These are phyloP conservation scores for Trypanosoma caninum DNA, from an alignment of 208 protist species.

Conservation along the genomic window DNA sequence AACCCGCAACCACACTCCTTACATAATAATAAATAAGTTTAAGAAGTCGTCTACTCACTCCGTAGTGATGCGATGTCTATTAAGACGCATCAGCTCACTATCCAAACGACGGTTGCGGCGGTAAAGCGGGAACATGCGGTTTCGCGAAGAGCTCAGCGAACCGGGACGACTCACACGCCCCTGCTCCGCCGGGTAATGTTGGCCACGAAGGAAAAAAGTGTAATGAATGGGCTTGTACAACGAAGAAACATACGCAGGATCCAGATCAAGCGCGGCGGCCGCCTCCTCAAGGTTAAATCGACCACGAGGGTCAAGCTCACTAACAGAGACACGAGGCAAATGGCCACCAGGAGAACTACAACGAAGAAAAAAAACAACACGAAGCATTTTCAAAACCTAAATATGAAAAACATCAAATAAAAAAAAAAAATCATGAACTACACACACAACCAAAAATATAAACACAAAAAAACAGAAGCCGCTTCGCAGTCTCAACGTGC, in stretches of 20 bases:
- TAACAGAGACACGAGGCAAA: slow-evolving; percentile 50
- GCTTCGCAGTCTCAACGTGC: too few species aligned
- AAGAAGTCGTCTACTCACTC: slow-evolving; percentile 31
- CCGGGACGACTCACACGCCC: slow-evolving; percentile 72
- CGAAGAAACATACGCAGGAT: slow-evolving; percentile 72
- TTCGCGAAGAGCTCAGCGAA: slow-evolving; percentile 43
- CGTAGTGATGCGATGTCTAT: slow-evolving; percentile 55
- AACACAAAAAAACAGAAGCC: too few species aligned
- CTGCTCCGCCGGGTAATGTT: slow-evolving; percentile 80
- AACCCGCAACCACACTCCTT: not conserved
- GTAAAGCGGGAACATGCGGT: slow-evolving; percentile 81
- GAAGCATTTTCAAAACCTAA: not conserved
- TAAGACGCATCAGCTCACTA: slow-evolving; percentile 45
- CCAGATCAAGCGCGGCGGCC: slow-evolving; percentile 66
- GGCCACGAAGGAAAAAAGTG: slow-evolving; percentile 71
- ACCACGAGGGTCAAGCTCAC: slow-evolving; percentile 59
- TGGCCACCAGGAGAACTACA: slow-evolving; percentile 47
- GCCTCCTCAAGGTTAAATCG: slow-evolving; percentile 85
- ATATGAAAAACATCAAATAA: too few species aligned
- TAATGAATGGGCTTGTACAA: slow-evolving; percentile 82
- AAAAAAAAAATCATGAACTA: too few species aligned
- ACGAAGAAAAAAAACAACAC: slow-evolving; percentile 17
- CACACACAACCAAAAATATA: too few species aligned
- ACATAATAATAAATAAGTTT: not conserved
- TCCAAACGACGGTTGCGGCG: slow-evolving; percentile 54